phyloP scores from a whole-genome alignment of 2,329 filamentous ascomycete species.

The Cytospora leucostoma region DNA sequence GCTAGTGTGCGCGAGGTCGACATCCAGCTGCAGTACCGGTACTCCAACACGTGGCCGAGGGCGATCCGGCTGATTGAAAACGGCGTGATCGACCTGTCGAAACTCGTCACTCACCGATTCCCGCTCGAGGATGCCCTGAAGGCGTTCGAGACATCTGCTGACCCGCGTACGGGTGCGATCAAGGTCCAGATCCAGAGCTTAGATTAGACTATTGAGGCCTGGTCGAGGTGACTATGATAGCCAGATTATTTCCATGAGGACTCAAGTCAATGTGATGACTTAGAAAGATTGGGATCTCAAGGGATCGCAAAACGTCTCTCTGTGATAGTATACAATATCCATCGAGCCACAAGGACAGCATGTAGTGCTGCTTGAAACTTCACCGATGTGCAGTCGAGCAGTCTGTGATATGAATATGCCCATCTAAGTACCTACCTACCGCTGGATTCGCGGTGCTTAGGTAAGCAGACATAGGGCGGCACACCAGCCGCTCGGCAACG shows the following conservation, averaged over 20 bases:
- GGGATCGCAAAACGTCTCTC: not conserved
- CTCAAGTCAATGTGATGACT: too few species aligned
- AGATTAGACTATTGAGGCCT: constrained; percentile 42
- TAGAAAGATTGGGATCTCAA: not conserved
- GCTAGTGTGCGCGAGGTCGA: constrained; percentile 90
- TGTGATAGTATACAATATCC: not conserved
- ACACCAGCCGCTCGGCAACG: constrained; percentile 7
- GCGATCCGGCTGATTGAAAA: constrained; percentile 86
- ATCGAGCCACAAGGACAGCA: not conserved
- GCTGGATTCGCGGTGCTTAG: not conserved
- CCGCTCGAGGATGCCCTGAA: constrained; percentile 81
- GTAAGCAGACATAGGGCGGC: not conserved
- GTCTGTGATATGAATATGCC: too few species aligned
- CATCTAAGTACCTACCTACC: not conserved
- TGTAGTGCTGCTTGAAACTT: not conserved
- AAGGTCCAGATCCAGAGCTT: constrained; percentile 91
- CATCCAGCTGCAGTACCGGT: constrained; percentile 94
- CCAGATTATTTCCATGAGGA: not conserved
- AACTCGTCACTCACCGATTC: constrained; percentile 86
- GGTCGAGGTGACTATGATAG: not conserved
- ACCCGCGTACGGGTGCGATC: constrained; percentile 92
- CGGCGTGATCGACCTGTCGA: constrained; percentile 77
- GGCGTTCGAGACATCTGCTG: constrained; percentile 85
- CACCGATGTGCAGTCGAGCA: not conserved
- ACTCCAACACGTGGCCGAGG: constrained; percentile 93